These are phyloP conservation scores for Xerocomus spinulosus DNA, from an alignment of 768 basidiomycete species.

Conservation along the genomic window DNA sequence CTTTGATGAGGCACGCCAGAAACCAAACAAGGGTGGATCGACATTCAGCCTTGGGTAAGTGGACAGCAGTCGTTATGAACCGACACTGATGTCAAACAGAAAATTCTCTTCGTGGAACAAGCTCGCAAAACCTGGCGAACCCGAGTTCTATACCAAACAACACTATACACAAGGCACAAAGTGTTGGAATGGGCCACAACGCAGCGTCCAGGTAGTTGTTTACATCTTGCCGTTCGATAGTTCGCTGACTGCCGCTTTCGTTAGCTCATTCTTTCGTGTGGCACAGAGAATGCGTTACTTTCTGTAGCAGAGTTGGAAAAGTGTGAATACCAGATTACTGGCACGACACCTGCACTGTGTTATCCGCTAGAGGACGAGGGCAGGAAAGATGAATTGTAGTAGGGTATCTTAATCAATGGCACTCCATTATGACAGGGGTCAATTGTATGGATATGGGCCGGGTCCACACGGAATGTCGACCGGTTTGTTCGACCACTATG, in stretches of 20 bases:
- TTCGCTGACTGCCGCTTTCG: constrained; percentile 4
- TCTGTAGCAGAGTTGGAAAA: constrained; percentile 89
- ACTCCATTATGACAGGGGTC: neutral
- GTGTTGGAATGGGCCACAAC: constrained; percentile 96
- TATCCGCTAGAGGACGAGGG: constrained; percentile 35
- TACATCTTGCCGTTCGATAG: neutral
- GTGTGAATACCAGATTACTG: constrained; percentile 90
- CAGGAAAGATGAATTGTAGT: constrained; percentile 30
- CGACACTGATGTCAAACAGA: constrained; percentile 34
- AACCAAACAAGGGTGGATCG: constrained; percentile 73
- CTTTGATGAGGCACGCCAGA: constrained; percentile 85
- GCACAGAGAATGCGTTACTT: constrained; percentile 74
- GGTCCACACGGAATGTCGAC: no score
- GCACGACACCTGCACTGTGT: constrained; percentile 82
- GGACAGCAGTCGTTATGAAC: neutral
- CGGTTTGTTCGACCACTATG: no score
- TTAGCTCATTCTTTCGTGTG: constrained; percentile 80
- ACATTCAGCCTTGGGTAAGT: constrained; percentile 78
- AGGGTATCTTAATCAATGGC: constrained; percentile 1
- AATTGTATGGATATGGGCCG: neutral
- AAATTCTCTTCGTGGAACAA: constrained; percentile 78
- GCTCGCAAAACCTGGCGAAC: constrained; percentile 52
- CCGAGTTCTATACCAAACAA: constrained; percentile 78
- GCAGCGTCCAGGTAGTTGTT: constrained; percentile 67
- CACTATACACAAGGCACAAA: constrained; percentile 78